Conservation (phyloP, 106 monocot species). For the Gastrodia elata region DNA sequence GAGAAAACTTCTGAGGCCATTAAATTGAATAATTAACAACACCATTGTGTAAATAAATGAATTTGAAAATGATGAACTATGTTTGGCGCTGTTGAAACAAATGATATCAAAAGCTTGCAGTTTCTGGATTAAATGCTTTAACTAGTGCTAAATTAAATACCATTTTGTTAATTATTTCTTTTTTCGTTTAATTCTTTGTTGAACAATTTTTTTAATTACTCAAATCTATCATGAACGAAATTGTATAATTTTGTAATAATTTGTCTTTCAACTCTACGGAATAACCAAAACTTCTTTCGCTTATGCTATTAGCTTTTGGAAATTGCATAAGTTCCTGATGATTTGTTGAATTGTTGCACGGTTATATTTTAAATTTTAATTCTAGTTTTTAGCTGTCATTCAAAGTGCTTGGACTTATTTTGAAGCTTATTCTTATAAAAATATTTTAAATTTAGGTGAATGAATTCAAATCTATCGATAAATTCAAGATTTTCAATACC, state of each 20-base stretch:
- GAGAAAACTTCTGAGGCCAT: too few species aligned
- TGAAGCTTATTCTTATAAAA: constrained; percentile 7
- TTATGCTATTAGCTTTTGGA: constrained; percentile 62
- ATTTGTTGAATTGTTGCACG: constrained; percentile 10
- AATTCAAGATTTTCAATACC: constrained; percentile 99
- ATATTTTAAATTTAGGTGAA: constrained; percentile 51
- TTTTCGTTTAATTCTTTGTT: neutral
- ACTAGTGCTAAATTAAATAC: too few species aligned
- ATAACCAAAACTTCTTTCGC: neutral
- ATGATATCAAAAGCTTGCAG: too few species aligned
- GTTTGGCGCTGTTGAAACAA: too few species aligned
- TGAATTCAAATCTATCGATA: constrained; percentile 98
- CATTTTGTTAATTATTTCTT: too few species aligned
- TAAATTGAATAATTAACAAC: too few species aligned
- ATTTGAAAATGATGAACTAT: too few species aligned
- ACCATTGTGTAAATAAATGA: too few species aligned
- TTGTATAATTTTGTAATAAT: neutral
- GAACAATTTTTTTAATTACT: neutral
- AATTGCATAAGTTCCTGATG: constrained; percentile 97
- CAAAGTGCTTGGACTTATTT: neutral
- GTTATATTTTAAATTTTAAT: neutral
- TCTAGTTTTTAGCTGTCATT: constrained; percentile 1
- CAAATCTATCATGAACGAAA: neutral
- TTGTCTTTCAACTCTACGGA: neutral
- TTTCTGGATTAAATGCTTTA: too few species aligned